A percentile compares a stretch with the other conserved stretches of the same genome.
Evolutionary conservation across 495 filamentous ascomycete species (phyloP).

Genomic region (Trichoderma erinaceum): DNA sequence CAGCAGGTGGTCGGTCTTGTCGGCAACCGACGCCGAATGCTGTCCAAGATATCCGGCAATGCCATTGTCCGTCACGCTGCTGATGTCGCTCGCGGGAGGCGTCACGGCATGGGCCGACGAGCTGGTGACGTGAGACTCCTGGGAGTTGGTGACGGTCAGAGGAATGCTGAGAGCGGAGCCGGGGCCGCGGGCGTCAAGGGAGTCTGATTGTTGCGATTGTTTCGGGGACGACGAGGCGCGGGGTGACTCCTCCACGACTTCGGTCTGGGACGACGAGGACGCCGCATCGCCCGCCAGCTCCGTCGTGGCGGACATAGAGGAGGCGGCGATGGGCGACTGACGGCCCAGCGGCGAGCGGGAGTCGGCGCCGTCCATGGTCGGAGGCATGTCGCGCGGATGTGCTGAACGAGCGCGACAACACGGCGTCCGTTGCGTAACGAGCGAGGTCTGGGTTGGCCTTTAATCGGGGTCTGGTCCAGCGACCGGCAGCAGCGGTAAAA

Average conservation of each 20-base stretch:
- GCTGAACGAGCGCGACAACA: not conserved
- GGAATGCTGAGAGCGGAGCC: conserved; percentile 12
- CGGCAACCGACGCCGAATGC: conserved; percentile 18
- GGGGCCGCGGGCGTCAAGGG: not conserved
- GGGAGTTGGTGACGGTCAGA: conserved; percentile 26
- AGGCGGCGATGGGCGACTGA: not conserved
- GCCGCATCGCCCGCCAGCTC: conserved; percentile 1
- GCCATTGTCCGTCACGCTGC: conserved; percentile 29
- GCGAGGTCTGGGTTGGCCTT: not conserved
- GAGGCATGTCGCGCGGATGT: conserved; percentile 8
- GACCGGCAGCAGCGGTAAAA: not conserved
- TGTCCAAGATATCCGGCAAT: conserved; percentile 23
- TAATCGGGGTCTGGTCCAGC: not conserved
- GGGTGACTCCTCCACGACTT: not conserved
- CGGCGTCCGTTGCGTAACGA: not conserved
- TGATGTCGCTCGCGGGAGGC: conserved; percentile 41
- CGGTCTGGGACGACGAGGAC: conserved; percentile 3
- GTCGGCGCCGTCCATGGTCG: not conserved
- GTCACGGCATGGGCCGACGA: conserved; percentile 41
- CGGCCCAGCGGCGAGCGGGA: not conserved
- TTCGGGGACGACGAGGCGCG: not conserved
- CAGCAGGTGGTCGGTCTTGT: conserved; percentile 41
- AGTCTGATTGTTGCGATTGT: conserved; percentile 10
- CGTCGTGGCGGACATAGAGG: not conserved
- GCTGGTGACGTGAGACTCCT: conserved; percentile 37